Base-by-base conservation (phyloP, 2,329 filamentous ascomycete species). In the Colletotrichum cereale region DNA sequence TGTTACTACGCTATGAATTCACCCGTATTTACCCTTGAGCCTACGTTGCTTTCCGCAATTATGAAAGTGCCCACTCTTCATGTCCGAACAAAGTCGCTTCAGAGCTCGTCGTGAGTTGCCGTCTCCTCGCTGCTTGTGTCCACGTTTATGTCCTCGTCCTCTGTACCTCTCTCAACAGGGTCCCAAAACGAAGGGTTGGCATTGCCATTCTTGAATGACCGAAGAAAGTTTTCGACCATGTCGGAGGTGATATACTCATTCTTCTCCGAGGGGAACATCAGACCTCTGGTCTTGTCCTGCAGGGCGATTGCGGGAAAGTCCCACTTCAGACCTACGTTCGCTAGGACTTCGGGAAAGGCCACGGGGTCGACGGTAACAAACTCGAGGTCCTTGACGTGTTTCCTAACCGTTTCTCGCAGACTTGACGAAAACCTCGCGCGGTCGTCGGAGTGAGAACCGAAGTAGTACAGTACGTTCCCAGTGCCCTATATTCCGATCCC, bases 361-460 rank as follows among this genome's bases (percentile, higher is more conserved):
- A 74, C 66, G 0, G 80, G 79, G 71, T 87, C 83, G 2, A 86
- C 82, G 2, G 83, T 86, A 4, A 85, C 82, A 71, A 88, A 86
- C 66, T 76, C 78, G 16, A 88, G 78, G 62, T 84, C 86, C 11
- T 86, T 85, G 57, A 77, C 73, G 75, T 85, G 86, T 73, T 81
- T 82, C 70, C 82, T 82, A 1, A 86, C 68, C 2, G 86, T 75
- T 5, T 81, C 80, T 6, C 78, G 77, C 60, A 87, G 78, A 7
- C 78, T 75, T 1, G 75, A 56, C 5, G 80, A 75, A 74, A 83
- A 86, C 1, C 67, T 73, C 3, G 81, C 77, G 3, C 81, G 80
- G 40, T 84, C 79, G 11, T 70, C 38, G 0, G 77, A 65, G 6
- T 72, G 65, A 48, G 71, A 66, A 62, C 67, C 71, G 62, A 78